These are phyloP conservation scores for Phylloporus arenicola DNA, from an alignment of 768 basidiomycete genomes.

Conservation along the genomic window DNA sequence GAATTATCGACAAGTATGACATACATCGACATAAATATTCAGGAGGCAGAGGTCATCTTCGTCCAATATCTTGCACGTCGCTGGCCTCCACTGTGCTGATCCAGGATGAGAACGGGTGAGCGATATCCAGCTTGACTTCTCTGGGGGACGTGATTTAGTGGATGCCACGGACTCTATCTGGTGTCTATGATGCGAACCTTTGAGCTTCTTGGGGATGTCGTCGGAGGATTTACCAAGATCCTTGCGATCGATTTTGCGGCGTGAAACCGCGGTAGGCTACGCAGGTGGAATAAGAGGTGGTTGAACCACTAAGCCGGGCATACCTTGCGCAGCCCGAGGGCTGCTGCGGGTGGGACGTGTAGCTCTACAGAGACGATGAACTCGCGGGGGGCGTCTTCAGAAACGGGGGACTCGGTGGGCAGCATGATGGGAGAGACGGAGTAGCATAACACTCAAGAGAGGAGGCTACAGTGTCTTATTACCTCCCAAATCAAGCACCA, in stretches of 20 bases:
- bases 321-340: conserved; percentile 54
- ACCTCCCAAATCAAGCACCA: conserved; percentile 3
- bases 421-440: conserved; percentile 10
- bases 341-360: conserved; percentile 51
- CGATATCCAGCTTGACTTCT: conserved; percentile 69
- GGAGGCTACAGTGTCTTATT: neutral
- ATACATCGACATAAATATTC: conserved; percentile 71
- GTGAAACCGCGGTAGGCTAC: conserved; percentile 39
- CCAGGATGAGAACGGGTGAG: conserved; percentile 46
- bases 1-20: conserved; percentile 16
- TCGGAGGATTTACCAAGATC: conserved; percentile 36
- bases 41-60: conserved; percentile 63
- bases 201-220: conserved; percentile 48
- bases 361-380: conserved; percentile 60
- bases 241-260: conserved; percentile 55
- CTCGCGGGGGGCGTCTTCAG: conserved; percentile 33
- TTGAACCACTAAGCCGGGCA: conserved; percentile 6
- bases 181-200: conserved; percentile 39
- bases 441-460: neutral
- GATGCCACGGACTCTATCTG: neutral
- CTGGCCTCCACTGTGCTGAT: conserved; percentile 65
- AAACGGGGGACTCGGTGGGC: conserved; percentile 3
- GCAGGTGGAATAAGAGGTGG: conserved; percentile 9
- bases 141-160: conserved; percentile 31
- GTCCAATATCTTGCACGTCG: conserved; percentile 64